Conservation (phyloP, 257 asterid genomes). For the Solanum corneliomulleri region DNA sequence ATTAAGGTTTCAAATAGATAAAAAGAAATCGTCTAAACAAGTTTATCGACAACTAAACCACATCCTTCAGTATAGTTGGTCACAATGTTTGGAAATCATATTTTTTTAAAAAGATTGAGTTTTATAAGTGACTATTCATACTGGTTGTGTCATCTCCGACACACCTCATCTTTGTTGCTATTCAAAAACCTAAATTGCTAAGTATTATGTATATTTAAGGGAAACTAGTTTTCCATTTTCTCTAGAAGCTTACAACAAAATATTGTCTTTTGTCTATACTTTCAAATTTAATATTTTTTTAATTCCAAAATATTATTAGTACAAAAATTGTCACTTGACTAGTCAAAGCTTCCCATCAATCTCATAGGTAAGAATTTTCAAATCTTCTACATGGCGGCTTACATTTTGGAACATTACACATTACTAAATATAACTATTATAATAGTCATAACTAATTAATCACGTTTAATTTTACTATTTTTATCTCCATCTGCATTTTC, state of each 20-base stretch:
- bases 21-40: too few species aligned
- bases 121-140: background rate
- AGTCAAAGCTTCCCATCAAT: background rate
- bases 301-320: background rate
- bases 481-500: background rate
- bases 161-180: background rate
- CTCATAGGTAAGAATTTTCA: background rate
- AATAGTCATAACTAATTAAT: background rate
- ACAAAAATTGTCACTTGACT: background rate
- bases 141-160: background rate
- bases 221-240: background rate
- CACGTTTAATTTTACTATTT: background rate
- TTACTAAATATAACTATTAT: background rate
- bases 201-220: background rate
- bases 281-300: too few species aligned
- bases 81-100: background rate
- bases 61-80: background rate
- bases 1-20: too few species aligned
- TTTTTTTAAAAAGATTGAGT: too few species aligned
- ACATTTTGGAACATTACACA: background rate
- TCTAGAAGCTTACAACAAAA: background rate
- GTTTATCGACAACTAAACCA: background rate
- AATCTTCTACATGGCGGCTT: background rate
- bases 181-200: background rate
- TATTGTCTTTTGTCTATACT: background rate